Conservation (phyloP, 371 early-diverging fungal genomes). For the Mortierella sp. region DNA sequence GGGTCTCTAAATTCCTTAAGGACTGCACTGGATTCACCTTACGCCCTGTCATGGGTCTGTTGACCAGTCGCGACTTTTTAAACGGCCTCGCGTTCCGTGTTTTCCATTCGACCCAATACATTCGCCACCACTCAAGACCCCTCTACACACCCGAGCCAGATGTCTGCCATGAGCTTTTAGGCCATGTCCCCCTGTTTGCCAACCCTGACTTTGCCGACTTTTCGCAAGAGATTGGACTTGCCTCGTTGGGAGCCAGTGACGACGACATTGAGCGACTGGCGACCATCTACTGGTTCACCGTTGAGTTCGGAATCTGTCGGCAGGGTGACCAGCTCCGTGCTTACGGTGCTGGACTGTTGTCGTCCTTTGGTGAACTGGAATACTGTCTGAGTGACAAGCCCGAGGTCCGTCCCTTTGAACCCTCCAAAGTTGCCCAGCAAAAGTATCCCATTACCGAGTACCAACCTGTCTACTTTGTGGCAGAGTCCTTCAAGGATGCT, state of each 20-base stretch:
- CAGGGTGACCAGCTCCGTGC: conserved; percentile 87
- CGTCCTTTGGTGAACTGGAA: conserved; percentile 95
- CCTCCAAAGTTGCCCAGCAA: conserved; percentile 81
- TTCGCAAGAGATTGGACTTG: conserved; percentile 96
- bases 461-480: conserved; percentile 97
- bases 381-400: conserved; percentile 89
- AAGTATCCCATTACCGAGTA: conserved; percentile 95
- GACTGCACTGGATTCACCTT: conserved; percentile 97
- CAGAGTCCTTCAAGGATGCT: conserved; percentile 94
- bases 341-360: conserved; percentile 95
- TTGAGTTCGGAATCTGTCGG: conserved; percentile 95
- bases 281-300: conserved; percentile 96
- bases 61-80: conserved; percentile 94
- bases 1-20: conserved; percentile 92
- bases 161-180: conserved; percentile 88
- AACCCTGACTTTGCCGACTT: conserved; percentile 97
- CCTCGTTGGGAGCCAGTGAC: conserved; percentile 94
- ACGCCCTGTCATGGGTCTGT: conserved; percentile 96
- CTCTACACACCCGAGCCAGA: conserved; percentile 97
- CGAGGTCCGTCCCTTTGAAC: conserved; percentile 88
- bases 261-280: conserved; percentile 91
- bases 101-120: conserved; percentile 97
- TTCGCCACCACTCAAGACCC: conserved; percentile 93
- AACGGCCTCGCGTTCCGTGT: conserved; percentile 97
- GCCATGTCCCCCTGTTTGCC: conserved; percentile 92